Base-by-base conservation (phyloP, 345 rosid genomes). In the Populus deltoides region DNA sequence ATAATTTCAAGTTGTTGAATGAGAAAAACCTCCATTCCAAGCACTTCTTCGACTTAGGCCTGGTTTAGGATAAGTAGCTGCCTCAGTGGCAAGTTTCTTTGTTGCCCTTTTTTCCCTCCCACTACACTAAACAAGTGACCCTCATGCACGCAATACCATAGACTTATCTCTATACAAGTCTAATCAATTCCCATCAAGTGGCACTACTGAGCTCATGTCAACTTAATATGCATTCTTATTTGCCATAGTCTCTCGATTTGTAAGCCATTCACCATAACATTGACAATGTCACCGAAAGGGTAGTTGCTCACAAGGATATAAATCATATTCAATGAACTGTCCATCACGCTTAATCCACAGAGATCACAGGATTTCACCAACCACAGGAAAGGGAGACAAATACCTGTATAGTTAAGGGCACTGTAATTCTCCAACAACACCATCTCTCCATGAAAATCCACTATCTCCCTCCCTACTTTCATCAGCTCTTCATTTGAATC, bases 381-480 rank as follows among this genome's bases (percentile, higher is more conserved):
- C 55, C 53, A 43, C 2, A 15, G 51, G 20, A 9, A 39, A n/a
- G 12, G 65, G 20, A 41, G 6, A 13, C 20, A 70, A 43, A 1
- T 77, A 94, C 99, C 98, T 82, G 98, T 96, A 71, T 92, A 93
- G 87, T 96, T 93, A 62, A 96, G 97, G 80, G 98, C 98, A 80
- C 99, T 96, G 45, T 96, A 96, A 76, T 93, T 96, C 89, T 92
- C 94, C 85, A 93, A 83, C 75, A 96, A 66, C 65, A 96, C 94
- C 98, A 96, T 96, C 87, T 96, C 99, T 57, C 99, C 99, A 72
- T 93, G 98, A 76, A 96, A 93, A 73, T 91, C 94, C n/a, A 93
- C 95, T 77, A 96, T 92, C 86, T 96, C 95, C 83, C 87, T 91
- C 83, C 90, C 83, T 47, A 92, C 87, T 76, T 76, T 84, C 3